phyloP scores from a whole-genome alignment of 129 eudicot species.

The carrot (Daucus carota) region DH1_v3.0 NC_030387.2:12332501-12333000 shows the following conservation, averaged over 20 bases:
- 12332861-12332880: not conserved
- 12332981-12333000: no score
- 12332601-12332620: not conserved
- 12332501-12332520: not conserved
- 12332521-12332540: not conserved
- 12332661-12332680: not conserved
- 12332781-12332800: not conserved
- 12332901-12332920: not conserved
- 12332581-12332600: not conserved
- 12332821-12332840: not conserved
- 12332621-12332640: not conserved
- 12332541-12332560: not conserved
- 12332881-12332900: not conserved
- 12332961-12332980: no score
- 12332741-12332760: not conserved
- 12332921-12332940: no score
- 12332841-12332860: constrained; percentile 5
- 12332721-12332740: not conserved
- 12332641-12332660: not conserved
- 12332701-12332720: not conserved
- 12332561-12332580: not conserved
- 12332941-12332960: no score
- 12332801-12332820: not conserved
- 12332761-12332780: no score
- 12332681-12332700: not conserved